Evolutionary conservation across 1,139 yeast species (phyloP), one percentile per base, ranked within the genome.

Genomic region (Yamadazyma aaseri): DNA sequence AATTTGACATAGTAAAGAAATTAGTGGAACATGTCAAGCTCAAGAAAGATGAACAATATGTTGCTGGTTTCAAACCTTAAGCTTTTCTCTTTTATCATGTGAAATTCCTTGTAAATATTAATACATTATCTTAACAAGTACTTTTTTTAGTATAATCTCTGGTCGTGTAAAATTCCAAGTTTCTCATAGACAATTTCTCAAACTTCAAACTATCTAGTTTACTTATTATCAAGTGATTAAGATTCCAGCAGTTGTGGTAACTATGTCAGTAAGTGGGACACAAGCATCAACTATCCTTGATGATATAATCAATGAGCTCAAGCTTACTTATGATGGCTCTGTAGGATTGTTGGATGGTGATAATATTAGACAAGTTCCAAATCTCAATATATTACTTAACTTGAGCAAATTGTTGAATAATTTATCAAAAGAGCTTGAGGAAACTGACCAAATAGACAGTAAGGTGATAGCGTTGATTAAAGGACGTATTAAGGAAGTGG

Each of bases 291-390:
- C 65, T 2, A 56, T 79, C 2, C 55, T 81, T 34, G 71, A 71
- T 32, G 74, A 73, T 40, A 72, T 82, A 15, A 61, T 81, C 33
- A 61, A 63, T 33, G 77, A 76, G 45, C 58, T 81, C 27, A 65
- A 70, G 34, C 58, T 81, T 39, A 63, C 73, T 1, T 81, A 77
- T 49, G 86, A 81, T 47, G 63, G 74, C 6, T 74, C 77, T 23
- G 63, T 72, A 11, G 87, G 89, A 1, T 54, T 76, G 33, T 57
- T 82, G 21, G 81, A 72, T 42, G 89, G 90, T 0, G 80, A 76
- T 17, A 55, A 71, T 13, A 63, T 75, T 1, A 60, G 73, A 21
- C 60, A 60, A 17, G 55, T 73, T 1, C 84, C 86, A 3, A 62
- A 56, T 28, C 52, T 71, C 20, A 60, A 65, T 27, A 62, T 69